Base-by-base conservation (phyloP, 73 alveolate species). In the Paramecium pentaurelia region DNA sequence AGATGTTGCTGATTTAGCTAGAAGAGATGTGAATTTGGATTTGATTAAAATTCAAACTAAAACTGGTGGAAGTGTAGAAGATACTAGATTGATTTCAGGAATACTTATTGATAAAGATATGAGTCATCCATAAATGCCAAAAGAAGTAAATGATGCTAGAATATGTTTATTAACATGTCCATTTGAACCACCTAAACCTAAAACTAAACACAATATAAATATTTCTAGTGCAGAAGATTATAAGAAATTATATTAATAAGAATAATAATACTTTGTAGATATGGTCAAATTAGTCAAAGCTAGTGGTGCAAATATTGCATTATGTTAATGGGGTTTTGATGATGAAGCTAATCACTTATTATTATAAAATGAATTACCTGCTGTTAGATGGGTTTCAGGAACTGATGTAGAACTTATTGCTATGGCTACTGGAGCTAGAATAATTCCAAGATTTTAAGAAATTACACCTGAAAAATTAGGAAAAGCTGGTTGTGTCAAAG, bases 61-160 rank as follows among this genome's bases (percentile, higher is more conserved):
- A 96, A 96, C 99, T 27, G 99, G 99, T n/a, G 99, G 99, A 60
- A 84, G 87, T 36, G 45, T 92, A 51, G 99, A 97, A 94, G 99
- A 98, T 83, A 96, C 99, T 38, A 86, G 90, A 60, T 95, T 97
- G 86, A 97, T 97, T 75, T 94, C 92, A 73, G 99, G 99, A 68
- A 98, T 98, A 71, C 98, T 98, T 18, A 86, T 98, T 51, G 99
- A 98, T 92, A 98, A 98, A 93, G 99, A 98, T 92, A 95, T 98
- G 98, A 96, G 99, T 86, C 99, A 98, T 88, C 99, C 99, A 16
- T 98, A 98, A 96, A 98, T 98, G 99, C 96, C 96, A n/a, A 98
- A 98, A 94, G 97, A 92, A 85, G 97, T 98, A 20, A 86, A 95
- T 84, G 99, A 98, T 86, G 99, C 99, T 84, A 96, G 97, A 90